Conservation (phyloP, 495 filamentous ascomycete genomes). For the Thermochaetoides thermophila region DNA sequence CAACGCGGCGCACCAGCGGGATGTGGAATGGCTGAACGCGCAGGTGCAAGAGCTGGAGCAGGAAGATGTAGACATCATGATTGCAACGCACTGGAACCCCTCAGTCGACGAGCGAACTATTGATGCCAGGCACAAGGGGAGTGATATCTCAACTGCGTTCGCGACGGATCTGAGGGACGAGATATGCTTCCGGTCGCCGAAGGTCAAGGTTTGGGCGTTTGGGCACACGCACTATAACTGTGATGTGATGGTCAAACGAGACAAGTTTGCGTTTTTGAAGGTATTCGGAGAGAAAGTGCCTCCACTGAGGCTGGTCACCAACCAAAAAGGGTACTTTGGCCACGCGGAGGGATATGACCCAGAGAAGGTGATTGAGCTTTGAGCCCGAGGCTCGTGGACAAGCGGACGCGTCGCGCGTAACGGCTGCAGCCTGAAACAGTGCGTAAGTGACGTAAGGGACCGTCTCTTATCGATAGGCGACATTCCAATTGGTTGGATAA, state of each 20-base stretch:
- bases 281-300: not conserved
- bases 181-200: constrained; percentile 28
- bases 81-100: constrained; percentile 42
- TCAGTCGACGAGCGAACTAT: constrained; percentile 18
- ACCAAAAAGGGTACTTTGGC: constrained; percentile 21
- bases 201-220: constrained; percentile 40
- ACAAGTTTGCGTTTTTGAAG: no score
- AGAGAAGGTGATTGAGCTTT: constrained; percentile 4
- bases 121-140: constrained; percentile 29
- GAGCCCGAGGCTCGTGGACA: no score
- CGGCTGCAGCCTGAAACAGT: no score
- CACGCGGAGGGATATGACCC: constrained; percentile 3
- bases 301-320: constrained; percentile 21
- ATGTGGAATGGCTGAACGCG: constrained; percentile 37
- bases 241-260: constrained; percentile 18
- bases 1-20: constrained; percentile 8
- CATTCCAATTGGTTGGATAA: no score
- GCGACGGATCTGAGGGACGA: constrained; percentile 31
- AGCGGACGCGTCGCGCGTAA: no score
- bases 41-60: constrained; percentile 22
- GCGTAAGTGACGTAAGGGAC: no score
- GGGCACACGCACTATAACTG: constrained; percentile 43
- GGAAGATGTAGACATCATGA: constrained; percentile 17
- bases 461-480: no score
- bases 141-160: constrained; percentile 28